Evolutionary conservation across 1,284 basidiomycete genomes (phyloP).

Genomic region (Ganoderma lucidum): DNA sequence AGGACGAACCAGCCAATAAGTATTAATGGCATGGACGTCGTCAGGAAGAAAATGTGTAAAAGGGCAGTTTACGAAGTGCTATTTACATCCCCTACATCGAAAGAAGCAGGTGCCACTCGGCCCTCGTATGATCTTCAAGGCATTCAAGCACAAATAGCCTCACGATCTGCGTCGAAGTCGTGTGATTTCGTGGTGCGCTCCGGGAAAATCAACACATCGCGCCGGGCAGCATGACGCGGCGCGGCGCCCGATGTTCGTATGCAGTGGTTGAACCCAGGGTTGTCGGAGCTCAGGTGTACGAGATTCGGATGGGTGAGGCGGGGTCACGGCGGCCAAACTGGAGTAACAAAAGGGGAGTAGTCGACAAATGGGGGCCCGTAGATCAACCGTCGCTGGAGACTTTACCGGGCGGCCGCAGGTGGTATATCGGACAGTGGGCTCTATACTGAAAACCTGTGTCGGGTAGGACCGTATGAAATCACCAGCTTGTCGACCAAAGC

Average conservation of each 20-base stretch:
- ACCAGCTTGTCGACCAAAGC: too few species aligned
- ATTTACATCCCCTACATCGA: background rate
- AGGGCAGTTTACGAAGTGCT: background rate
- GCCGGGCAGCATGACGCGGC: background rate
- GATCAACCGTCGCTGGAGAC: too few species aligned
- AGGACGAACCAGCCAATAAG: background rate
- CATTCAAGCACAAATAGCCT: conserved; percentile 1
- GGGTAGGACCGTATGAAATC: too few species aligned
- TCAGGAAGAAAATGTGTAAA: background rate
- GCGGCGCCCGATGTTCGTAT: background rate
- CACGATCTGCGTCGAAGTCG: background rate
- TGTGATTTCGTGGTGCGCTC: background rate
- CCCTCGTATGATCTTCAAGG: background rate
- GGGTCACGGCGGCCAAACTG: too few species aligned
- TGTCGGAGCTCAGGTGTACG: too few species aligned
- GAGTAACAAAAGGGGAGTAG: too few species aligned
- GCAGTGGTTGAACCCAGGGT: background rate
- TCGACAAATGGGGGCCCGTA: too few species aligned
- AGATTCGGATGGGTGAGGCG: too few species aligned
- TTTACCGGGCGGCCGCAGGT: too few species aligned
- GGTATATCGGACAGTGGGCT: too few species aligned
- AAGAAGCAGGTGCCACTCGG: background rate
- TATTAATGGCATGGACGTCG: background rate
- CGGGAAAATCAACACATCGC: background rate
- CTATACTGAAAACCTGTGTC: too few species aligned